Percentiles rank a stretch among this genome's conserved stretches.
Conservation (phyloP, 371 early-diverging fungal genomes). For the Synchytrium microbalum region DNA sequence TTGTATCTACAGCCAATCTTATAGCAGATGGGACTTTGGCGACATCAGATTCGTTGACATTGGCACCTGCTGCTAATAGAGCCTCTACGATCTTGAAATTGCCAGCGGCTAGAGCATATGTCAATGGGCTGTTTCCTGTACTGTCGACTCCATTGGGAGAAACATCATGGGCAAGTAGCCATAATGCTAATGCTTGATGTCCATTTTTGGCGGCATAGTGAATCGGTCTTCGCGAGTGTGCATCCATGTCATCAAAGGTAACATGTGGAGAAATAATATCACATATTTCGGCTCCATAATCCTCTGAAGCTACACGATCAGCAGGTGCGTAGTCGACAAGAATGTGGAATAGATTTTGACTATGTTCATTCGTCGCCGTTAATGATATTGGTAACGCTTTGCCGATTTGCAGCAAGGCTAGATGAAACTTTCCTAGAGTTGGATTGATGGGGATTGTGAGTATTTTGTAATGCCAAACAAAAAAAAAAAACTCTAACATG, state of each 20-base stretch:
- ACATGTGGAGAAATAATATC: too few species aligned
- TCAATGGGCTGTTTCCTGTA: slow-evolving; percentile 31
- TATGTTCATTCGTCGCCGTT: slow-evolving; percentile 9
- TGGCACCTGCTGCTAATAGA: slow-evolving; percentile 25
- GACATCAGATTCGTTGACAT: slow-evolving; percentile 26
- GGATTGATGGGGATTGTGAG: neutral
- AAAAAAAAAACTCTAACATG: neutral
- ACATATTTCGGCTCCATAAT: slow-evolving; percentile 39
- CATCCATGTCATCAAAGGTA: too few species aligned
- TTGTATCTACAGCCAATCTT: slow-evolving; percentile 30
- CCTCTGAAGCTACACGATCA: slow-evolving; percentile 39
- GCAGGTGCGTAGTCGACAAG: slow-evolving; percentile 39
- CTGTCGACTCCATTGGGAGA: slow-evolving; percentile 25
- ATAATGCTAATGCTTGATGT: slow-evolving; percentile 25
- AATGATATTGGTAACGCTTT: slow-evolving; percentile 13
- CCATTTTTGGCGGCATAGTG: slow-evolving; percentile 46
- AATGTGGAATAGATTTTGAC: slow-evolving; percentile 43
- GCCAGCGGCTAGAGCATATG: slow-evolving; percentile 37
- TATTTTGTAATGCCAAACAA: neutral
- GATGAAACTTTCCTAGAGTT: slow-evolving; percentile 40
- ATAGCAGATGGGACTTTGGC: slow-evolving; percentile 30
- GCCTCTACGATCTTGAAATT: slow-evolving; percentile 19
- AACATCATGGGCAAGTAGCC: slow-evolving; percentile 14
- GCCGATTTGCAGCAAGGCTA: slow-evolving; percentile 39
- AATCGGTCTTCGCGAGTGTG: slow-evolving; percentile 29